A percentile compares a stretch with the other conserved stretches of the same genome.
These are phyloP conservation scores for Mucor circinelloides DNA, from an alignment of 371 early-diverging fungal genomes.

Conservation along the genomic window DNA sequence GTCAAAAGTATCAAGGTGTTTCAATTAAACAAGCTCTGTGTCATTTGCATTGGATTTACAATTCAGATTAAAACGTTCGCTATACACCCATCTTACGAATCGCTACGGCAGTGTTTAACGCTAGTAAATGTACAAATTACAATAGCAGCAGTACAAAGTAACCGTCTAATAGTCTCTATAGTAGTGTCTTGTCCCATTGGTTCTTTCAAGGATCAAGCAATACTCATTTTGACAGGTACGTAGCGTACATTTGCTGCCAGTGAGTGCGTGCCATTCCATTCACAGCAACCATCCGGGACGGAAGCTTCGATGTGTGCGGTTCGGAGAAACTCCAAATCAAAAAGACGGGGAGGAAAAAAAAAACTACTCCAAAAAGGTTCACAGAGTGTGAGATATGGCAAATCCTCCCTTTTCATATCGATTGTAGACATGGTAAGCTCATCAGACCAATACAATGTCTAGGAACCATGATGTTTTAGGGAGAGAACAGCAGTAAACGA, in stretches of 20 bases:
- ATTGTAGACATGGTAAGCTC: slow-evolving; percentile 29
- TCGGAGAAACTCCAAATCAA: not conserved
- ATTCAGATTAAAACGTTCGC: not conserved
- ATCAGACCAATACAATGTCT: not conserved
- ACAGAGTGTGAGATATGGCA: slow-evolving; percentile 4
- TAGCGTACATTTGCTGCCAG: too few species aligned
- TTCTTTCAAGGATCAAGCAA: too few species aligned
- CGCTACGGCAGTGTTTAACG: too few species aligned
- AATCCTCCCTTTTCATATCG: slow-evolving; percentile 29
- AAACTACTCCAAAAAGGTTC: slow-evolving; percentile 7
- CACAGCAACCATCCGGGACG: not conserved
- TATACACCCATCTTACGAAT: too few species aligned
- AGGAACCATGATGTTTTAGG: not conserved
- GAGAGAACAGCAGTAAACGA: not conserved
- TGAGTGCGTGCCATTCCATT: not conserved
- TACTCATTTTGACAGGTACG: too few species aligned
- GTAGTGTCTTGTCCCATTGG: too few species aligned
- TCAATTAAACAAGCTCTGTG: not conserved
- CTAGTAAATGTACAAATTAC: too few species aligned
- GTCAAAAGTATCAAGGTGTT: not conserved
- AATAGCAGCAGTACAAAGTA: too few species aligned
- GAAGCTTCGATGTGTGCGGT: not conserved
- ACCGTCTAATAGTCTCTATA: too few species aligned
- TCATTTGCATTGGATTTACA: not conserved
- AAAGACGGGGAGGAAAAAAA: not conserved